A percentile compares a stretch with the other conserved stretches of the same genome.
These are phyloP conservation scores for Penicillium nucicola DNA, from an alignment of 495 filamentous ascomycete species.

Conservation along the genomic window DNA sequence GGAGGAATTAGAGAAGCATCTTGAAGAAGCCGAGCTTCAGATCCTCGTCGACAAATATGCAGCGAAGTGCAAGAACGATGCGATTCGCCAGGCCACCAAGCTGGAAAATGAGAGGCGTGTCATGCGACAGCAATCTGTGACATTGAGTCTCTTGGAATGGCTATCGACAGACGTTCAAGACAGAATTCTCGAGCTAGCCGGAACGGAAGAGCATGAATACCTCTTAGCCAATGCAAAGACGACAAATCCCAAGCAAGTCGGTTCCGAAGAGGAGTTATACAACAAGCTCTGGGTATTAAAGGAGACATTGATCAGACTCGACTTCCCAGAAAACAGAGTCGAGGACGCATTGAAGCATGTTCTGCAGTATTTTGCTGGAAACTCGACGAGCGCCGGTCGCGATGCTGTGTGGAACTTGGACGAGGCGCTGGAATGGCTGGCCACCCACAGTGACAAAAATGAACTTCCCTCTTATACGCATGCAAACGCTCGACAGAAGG, in stretches of 20 bases:
- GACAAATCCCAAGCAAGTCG: constrained; percentile 27
- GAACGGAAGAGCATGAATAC: constrained; percentile 38
- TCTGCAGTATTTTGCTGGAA: constrained; percentile 53
- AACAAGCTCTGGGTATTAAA: constrained; percentile 78
- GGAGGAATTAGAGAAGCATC: constrained; percentile 78
- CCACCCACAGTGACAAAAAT: constrained; percentile 60
- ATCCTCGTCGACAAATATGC: constrained; percentile 77
- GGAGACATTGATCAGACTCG: constrained; percentile 61
- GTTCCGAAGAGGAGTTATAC: constrained; percentile 68
- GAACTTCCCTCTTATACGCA: constrained; percentile 71
- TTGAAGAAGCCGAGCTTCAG: constrained; percentile 81
- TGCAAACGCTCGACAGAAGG: constrained; percentile 30
- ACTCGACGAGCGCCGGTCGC: constrained; percentile 47
- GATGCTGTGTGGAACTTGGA: constrained; percentile 81
- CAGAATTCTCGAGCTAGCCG: constrained; percentile 59
- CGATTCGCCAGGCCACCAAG: constrained; percentile 63
- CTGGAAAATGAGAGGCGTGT: constrained; percentile 77
- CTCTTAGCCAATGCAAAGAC: constrained; percentile 27
- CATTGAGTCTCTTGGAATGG: constrained; percentile 71
- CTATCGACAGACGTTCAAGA: constrained; percentile 76
- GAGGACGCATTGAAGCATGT: constrained; percentile 64
- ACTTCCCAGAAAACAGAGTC: constrained; percentile 61
- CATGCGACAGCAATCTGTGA: constrained; percentile 68
- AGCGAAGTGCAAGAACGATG: constrained; percentile 64
- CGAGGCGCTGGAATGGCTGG: constrained; percentile 84